Base-by-base conservation (phyloP, 2,329 filamentous ascomycete species). In the Emmonsiellopsis sp. region DNA sequence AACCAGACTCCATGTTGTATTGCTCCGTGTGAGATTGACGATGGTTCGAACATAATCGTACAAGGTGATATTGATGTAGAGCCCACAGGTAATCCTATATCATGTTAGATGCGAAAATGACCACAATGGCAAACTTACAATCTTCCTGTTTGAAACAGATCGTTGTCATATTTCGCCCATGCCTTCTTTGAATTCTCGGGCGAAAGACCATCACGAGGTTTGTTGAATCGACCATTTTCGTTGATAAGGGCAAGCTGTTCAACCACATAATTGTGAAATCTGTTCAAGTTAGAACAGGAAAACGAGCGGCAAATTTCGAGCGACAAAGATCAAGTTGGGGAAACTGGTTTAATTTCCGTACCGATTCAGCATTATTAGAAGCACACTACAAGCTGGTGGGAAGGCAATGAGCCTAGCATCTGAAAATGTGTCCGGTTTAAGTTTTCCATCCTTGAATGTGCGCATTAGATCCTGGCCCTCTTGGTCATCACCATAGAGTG, bases 321-420 rank as follows among this genome's bases (percentile, higher is more conserved):
- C 21, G 5, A 34, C 17, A 27, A 11, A 37, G 39, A 48, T 13
- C 9, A 6, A 39, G 9, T n/a, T 27, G 34, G 17, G 17, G 46
- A 31, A 6, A 4, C 21, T 49, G 17, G n/a, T 49, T 10, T 11
- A 87, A 78, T 61, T 86, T 81, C 37, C 76, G 75, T 52, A 75
- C 36, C 70, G 60, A 49, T 65, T 71, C 51, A 68, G 68, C 60
- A 69, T 66, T 14, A 72, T 51, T 1, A 71, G 63, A 44, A 68
- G 60, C 6, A 64, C 59, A 33, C 62, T 63, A 17, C 68, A 63
- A n/a, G 65, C 68, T 1, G 68, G 65, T 2, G 69, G 69, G 56
- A 68, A 62, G 3, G 56, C 60, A 13, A 70, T 53, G 6, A 71
- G 56, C 6, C 68, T 56, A 11, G 61, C 53, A 42, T 71, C 68